A percentile compares a stretch with the other conserved stretches of the same genome.
Conservation (phyloP, 1,284 basidiomycete genomes). For the Neolentinus lepideus region DNA sequence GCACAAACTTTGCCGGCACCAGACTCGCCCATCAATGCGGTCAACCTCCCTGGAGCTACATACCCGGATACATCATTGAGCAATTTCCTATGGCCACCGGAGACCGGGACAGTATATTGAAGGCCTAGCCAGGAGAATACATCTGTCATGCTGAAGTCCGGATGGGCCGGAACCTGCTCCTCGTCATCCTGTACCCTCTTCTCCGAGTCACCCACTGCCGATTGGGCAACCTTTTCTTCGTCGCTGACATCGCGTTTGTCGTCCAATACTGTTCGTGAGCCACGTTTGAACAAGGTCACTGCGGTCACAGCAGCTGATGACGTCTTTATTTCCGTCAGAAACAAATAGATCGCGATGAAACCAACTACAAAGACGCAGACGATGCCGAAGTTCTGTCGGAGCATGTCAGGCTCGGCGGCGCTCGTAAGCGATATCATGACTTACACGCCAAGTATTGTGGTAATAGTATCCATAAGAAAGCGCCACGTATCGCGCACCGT, state of each 20-base stretch:
- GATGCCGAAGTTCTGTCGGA: constrained; percentile 2
- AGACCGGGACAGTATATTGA: constrained; percentile 54
- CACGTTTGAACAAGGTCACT: constrained; percentile 36
- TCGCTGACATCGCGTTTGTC: constrained; percentile 4
- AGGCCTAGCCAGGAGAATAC: constrained; percentile 63
- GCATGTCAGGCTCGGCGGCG: constrained; percentile 16
- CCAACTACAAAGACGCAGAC: background rate
- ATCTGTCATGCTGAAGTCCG: constrained; percentile 22
- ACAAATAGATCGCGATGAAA: constrained; percentile 30
- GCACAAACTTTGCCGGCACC: constrained; percentile 65
- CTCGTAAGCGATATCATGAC: constrained; percentile 37
- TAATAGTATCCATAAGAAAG: constrained; percentile 58
- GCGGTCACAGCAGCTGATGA: constrained; percentile 21
- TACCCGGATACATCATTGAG: constrained; percentile 80
- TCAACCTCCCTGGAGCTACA: constrained; percentile 76
- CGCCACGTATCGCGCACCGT: constrained; percentile 46
- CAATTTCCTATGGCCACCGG: constrained; percentile 50
- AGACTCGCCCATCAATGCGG: constrained; percentile 74
- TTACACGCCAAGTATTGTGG: constrained; percentile 60
- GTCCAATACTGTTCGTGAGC: constrained; percentile 17
- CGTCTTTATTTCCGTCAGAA: constrained; percentile 44
- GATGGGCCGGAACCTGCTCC: background rate
- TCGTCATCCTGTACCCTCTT: background rate
- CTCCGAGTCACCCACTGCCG: background rate
- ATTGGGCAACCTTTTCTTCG: constrained; percentile 13